These are phyloP conservation scores for Geranomyces michiganensis DNA, from an alignment of 192 early-diverging fungal species.

Conservation along the genomic window DNA sequence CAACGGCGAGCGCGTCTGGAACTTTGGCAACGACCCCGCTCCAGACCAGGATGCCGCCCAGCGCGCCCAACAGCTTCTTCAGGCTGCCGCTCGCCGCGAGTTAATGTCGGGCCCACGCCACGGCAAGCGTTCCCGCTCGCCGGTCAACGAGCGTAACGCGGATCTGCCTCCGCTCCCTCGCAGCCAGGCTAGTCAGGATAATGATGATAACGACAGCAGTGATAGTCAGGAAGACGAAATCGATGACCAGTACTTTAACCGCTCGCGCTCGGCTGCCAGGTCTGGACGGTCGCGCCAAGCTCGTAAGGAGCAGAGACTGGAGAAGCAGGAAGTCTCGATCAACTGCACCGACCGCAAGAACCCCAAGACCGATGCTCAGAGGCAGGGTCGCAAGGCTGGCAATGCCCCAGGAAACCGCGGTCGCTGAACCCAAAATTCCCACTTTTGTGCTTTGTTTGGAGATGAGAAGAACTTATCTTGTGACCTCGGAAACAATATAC, in stretches of 20 bases:
- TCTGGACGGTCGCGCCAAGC: not conserved
- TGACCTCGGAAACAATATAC: too few relatives aligned
- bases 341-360: constrained; percentile 5
- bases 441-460: too few relatives aligned
- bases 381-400: too few relatives aligned
- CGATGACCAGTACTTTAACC: constrained; percentile 7
- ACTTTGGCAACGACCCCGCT: constrained; percentile 10
- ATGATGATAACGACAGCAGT: not conserved
- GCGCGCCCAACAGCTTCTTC: not conserved
- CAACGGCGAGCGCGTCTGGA: not conserved
- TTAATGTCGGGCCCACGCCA: not conserved
- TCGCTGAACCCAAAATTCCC: too few relatives aligned
- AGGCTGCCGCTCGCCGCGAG: not conserved
- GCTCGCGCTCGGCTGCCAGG: constrained; percentile 1
- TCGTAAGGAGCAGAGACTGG: constrained; percentile 12
- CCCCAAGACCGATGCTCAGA: too few relatives aligned
- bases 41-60: not conserved
- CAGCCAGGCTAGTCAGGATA: not conserved
- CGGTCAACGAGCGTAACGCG: not conserved
- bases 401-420: too few relatives aligned
- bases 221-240: not conserved
- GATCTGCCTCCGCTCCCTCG: not conserved
- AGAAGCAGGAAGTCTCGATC: not conserved
- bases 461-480: too few relatives aligned
- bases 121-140: constrained; percentile 6